Conservation (phyloP, 495 filamentous ascomycete species). For the Talaromyces stipitatus region DNA sequence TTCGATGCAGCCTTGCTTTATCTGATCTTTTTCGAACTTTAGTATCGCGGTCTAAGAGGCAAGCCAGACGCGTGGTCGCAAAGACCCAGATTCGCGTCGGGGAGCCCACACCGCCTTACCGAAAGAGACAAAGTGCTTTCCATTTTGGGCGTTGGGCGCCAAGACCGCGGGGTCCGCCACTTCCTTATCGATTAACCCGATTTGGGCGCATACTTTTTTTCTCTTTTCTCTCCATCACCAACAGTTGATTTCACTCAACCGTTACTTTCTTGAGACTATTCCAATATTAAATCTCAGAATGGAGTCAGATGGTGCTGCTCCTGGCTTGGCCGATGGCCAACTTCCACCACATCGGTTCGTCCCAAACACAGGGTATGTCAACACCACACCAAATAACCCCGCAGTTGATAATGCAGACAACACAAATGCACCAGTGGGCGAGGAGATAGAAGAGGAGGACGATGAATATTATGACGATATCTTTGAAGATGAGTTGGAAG, state of each 20-base stretch:
- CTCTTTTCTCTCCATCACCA: not conserved
- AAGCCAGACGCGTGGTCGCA: not conserved
- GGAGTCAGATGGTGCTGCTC: not conserved
- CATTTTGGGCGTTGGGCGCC: not conserved
- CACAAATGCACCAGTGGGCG: slow-evolving; percentile 25
- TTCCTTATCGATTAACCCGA: slow-evolving; percentile 5
- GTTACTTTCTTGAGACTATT: not conserved
- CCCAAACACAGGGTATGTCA: slow-evolving; percentile 47
- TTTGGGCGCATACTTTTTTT: not conserved
- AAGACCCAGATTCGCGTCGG: not conserved
- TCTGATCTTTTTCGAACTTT: too few species aligned
- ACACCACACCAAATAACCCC: slow-evolving; percentile 6
- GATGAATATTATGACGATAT: slow-evolving; percentile 50
- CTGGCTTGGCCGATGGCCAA: slow-evolving; percentile 37
- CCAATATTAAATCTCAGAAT: not conserved
- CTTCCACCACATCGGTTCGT: slow-evolving; percentile 45
- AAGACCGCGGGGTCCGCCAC: slow-evolving; percentile 10
- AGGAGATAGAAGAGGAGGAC: slow-evolving; percentile 21
- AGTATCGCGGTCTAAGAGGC: not conserved
- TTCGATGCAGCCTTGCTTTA: not conserved
- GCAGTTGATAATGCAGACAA: slow-evolving; percentile 21
- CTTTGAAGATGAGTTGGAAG: slow-evolving; percentile 51
- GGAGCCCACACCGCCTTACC: not conserved
- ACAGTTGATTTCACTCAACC: not conserved
- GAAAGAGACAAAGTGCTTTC: not conserved